Evolutionary conservation across 2,329 filamentous ascomycete species (phyloP).

Genomic region (Penicillium brevicompactum): DNA sequence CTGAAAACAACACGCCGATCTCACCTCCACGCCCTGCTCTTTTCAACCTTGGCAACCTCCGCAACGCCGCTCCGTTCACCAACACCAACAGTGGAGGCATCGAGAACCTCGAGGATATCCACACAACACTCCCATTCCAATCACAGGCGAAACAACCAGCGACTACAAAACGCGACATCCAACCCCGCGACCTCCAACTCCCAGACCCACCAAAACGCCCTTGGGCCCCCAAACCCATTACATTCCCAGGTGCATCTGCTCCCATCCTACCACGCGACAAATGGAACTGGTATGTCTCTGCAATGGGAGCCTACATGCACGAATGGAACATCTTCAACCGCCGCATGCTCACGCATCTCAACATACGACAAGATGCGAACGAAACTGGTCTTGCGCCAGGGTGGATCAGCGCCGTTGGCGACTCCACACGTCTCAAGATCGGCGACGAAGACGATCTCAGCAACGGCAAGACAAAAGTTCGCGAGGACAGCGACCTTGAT

Average conservation of each 20-base stretch:
- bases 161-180: constrained; percentile 41
- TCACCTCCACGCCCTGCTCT: constrained; percentile 21
- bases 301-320: constrained; percentile 58
- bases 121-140: constrained; percentile 59
- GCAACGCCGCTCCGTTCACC: constrained; percentile 53
- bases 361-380: constrained; percentile 52
- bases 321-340: constrained; percentile 60
- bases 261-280: constrained; percentile 46
- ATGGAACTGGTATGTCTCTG: constrained; percentile 55
- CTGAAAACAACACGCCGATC: constrained; percentile 8
- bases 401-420: constrained; percentile 58
- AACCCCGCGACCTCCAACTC: constrained; percentile 45
- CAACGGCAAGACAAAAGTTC: constrained; percentile 9
- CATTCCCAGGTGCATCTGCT: constrained; percentile 29
- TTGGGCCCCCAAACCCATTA: constrained; percentile 29
- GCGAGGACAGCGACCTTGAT: constrained; percentile 23
- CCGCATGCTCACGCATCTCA: constrained; percentile 59
- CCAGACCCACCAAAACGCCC: constrained; percentile 58
- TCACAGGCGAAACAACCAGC: constrained; percentile 53
- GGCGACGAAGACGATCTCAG: constrained; percentile 26
- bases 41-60: constrained; percentile 54
- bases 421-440: constrained; percentile 40
- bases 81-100: constrained; percentile 51
- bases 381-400: constrained; percentile 46
- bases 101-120: constrained; percentile 56